Evolutionary conservation across 805 yeast genomes (phyloP).

Genomic region (Candida jianshihensis): DNA sequence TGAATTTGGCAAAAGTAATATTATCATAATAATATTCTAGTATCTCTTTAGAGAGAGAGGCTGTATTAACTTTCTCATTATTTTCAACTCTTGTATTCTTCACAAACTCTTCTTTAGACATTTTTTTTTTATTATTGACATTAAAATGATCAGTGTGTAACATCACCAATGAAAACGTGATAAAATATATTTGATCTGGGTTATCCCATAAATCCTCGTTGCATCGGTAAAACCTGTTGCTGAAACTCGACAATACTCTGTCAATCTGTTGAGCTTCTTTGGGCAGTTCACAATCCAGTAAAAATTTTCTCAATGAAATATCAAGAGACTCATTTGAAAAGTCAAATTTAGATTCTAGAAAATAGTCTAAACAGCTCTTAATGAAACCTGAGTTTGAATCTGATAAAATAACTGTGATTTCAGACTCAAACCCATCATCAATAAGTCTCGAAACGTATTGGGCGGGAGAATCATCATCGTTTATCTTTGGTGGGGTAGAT

Average conservation of each 20-base stretch:
- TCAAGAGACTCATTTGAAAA: slow-evolving; percentile 56
- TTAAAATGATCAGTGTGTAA: slow-evolving; percentile 72
- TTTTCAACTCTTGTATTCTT: slow-evolving; percentile 34
- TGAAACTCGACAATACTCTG: slow-evolving; percentile 52
- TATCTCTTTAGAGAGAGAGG: slow-evolving; percentile 31
- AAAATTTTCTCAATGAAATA: slow-evolving; percentile 52
- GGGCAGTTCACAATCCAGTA: slow-evolving; percentile 55
- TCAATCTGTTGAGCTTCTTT: slow-evolving; percentile 74
- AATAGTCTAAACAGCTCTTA: slow-evolving; percentile 21
- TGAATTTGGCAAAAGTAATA: slow-evolving; percentile 52
- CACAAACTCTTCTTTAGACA: slow-evolving; percentile 58
- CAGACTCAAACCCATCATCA: slow-evolving; percentile 24
- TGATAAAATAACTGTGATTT: slow-evolving; percentile 25
- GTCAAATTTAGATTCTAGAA: slow-evolving; percentile 33
- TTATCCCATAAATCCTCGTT: slow-evolving; percentile 24
- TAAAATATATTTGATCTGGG: slow-evolving; percentile 51
- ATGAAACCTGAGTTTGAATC: slow-evolving; percentile 21
- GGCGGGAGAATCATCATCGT: slow-evolving; percentile 22
- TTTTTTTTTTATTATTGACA: slow-evolving; percentile 56
- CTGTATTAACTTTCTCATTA: slow-evolving; percentile 17
- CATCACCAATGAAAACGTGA: slow-evolving; percentile 60
- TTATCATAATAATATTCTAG: slow-evolving; percentile 61
- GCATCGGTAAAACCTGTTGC: slow-evolving; percentile 37
- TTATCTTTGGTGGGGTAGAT: slow-evolving; percentile 24
- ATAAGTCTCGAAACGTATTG: slow-evolving; percentile 21